These are phyloP conservation scores for Volutella citrinella DNA, from an alignment of 2,329 filamentous ascomycete species.

Conservation along the genomic window DNA sequence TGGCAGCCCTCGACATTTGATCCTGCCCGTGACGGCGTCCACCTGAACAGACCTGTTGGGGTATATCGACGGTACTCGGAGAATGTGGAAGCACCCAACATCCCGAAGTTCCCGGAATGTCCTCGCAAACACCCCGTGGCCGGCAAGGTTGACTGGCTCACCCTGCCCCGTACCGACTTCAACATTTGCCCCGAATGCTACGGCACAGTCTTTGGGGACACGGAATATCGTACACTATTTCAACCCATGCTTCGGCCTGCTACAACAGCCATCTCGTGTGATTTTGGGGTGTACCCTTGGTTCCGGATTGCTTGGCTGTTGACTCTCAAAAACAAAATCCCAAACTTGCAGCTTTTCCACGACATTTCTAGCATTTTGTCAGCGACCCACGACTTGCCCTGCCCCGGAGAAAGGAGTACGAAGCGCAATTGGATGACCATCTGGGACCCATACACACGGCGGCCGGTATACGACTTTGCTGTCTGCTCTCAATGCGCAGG, in stretches of 20 bases:
- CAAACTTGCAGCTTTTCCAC: slow-evolving; percentile 67
- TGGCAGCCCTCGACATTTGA: slow-evolving; percentile 49
- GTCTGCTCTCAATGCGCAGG: slow-evolving; percentile 73
- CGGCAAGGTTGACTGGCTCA: slow-evolving; percentile 77
- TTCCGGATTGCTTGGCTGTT: slow-evolving; percentile 81
- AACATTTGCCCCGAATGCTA: slow-evolving; percentile 84
- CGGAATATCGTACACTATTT: slow-evolving; percentile 67
- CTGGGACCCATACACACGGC: slow-evolving; percentile 62
- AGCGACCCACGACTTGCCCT: slow-evolving; percentile 53
- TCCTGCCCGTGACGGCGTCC: slow-evolving; percentile 32
- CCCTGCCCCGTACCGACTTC: slow-evolving; percentile 68
- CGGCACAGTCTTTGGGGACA: slow-evolving; percentile 63
- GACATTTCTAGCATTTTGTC: slow-evolving; percentile 59
- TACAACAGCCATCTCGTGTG: slow-evolving; percentile 63
- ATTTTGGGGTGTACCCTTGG: slow-evolving; percentile 77
- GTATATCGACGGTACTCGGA: slow-evolving; percentile 55
- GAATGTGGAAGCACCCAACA: slow-evolving; percentile 20
- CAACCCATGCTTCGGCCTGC: slow-evolving; percentile 53
- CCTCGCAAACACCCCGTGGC: slow-evolving; percentile 60
- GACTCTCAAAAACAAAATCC: slow-evolving; percentile 65
- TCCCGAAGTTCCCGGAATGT: slow-evolving; percentile 62
- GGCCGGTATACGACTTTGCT: slow-evolving; percentile 66
- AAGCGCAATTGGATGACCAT: slow-evolving; percentile 74
- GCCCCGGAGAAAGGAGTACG: slow-evolving; percentile 52
- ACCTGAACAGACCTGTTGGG: slow-evolving; percentile 39